Evolutionary conservation across 352 stramenopile species (phyloP).

Genomic region (Phytophthora syringae): DNA sequence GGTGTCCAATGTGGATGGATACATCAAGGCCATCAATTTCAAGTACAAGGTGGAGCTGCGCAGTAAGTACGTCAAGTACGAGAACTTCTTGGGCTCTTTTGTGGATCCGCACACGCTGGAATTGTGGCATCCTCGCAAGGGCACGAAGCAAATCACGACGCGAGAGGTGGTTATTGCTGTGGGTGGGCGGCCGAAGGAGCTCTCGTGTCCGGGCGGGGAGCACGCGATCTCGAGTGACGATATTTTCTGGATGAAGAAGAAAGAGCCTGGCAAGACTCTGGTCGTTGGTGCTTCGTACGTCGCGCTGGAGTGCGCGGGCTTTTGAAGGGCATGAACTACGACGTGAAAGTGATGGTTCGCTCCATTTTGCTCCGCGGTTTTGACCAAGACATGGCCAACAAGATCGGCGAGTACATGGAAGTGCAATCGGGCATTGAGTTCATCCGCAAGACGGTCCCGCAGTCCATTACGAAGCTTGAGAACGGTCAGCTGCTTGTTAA

Average conservation of each 20-base stretch:
- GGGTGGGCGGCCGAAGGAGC: slow-evolving; percentile 90
- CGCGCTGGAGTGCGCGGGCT: slow-evolving; percentile 97
- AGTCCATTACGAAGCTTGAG: slow-evolving; percentile 92
- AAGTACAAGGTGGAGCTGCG: slow-evolving; percentile 97
- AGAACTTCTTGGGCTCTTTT: slow-evolving; percentile 94
- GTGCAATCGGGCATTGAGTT: slow-evolving; percentile 92
- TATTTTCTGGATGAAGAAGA: slow-evolving; percentile 85
- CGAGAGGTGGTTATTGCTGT: slow-evolving; percentile 95
- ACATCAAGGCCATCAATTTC: slow-evolving; percentile 99
- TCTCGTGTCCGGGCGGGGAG: slow-evolving; percentile 92
- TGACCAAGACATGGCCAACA: slow-evolving; percentile 96
- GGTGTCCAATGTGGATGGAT: slow-evolving; percentile 94
- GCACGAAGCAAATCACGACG: slow-evolving; percentile 91
- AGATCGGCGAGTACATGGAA: slow-evolving; percentile 95
- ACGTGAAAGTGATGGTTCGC: slow-evolving; percentile 97
- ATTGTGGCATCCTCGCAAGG: slow-evolving; percentile 88
- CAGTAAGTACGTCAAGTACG: slow-evolving; percentile 95
- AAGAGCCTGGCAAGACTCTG: slow-evolving; percentile 95
- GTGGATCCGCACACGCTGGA: slow-evolving; percentile 94
- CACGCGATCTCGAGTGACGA: slow-evolving; percentile 93
- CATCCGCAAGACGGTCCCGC: slow-evolving; percentile 89
- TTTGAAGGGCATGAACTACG: slow-evolving; percentile 96
- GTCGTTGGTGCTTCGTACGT: slow-evolving; percentile 98
- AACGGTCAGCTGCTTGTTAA: slow-evolving; percentile 84
- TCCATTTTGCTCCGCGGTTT: slow-evolving; percentile 98